Percentiles rank a stretch among this genome's conserved stretches.
phyloP scores from a whole-genome alignment of 1,284 basidiomycete species.

The Irpex rosettiformis region DNA sequence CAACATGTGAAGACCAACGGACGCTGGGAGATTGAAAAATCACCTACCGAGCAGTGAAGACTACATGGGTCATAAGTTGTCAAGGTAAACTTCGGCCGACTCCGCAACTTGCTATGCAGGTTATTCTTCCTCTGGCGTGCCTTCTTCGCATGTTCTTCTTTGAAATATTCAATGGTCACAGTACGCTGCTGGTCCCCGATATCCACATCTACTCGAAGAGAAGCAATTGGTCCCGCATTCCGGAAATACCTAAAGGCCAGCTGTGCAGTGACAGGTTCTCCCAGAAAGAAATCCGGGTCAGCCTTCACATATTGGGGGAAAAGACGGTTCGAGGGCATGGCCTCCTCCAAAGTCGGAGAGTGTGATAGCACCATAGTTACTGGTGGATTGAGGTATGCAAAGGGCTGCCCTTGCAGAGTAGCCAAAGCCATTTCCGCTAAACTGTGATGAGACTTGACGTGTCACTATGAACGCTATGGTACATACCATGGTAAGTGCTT shows the following conservation, averaged over 20 bases:
- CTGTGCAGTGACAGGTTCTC: neutral
- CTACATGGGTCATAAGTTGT: neutral
- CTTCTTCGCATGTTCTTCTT: neutral
- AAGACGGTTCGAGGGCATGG: neutral
- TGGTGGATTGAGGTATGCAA: too few species aligned
- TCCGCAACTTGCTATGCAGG: neutral
- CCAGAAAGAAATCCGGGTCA: neutral
- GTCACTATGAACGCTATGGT: too few species aligned
- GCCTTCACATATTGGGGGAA: neutral
- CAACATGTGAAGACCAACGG: neutral
- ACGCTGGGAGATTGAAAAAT: neutral
- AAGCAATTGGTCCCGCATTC: neutral
- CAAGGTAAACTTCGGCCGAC: neutral
- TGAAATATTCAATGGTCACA: conserved; percentile 7
- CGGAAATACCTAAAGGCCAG: neutral
- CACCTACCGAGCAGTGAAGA: neutral
- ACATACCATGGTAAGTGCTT: too few species aligned
- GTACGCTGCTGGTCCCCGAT: neutral
- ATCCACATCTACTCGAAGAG: neutral
- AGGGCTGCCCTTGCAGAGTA: neutral
- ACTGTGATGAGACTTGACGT: too few species aligned
- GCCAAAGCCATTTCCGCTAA: neutral
- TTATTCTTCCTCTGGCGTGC: neutral
- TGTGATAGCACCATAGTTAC: neutral
- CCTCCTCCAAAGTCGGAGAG: neutral